These are phyloP conservation scores for Abrus precatorius DNA, from an alignment of 306 rosid genomes.

Conservation along the genomic window DNA sequence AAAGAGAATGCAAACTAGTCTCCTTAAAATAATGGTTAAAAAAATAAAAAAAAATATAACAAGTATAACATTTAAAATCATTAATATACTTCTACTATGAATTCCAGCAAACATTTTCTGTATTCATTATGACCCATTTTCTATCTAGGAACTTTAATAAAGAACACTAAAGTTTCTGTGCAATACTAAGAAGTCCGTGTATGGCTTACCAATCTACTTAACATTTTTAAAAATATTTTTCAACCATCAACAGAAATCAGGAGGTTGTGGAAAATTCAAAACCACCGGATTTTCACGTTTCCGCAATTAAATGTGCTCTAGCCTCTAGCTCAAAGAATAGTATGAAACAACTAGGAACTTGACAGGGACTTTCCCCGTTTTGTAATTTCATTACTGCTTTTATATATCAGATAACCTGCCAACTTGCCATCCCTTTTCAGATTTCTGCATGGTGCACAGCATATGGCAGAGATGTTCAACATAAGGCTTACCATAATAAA, in stretches of 20 bases:
- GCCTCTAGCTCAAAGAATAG: neutral
- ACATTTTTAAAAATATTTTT: neutral
- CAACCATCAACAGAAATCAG: neutral
- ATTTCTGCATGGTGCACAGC: neutral
- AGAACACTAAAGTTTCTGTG: neutral
- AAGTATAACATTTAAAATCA: no score
- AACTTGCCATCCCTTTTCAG: conserved; percentile 29
- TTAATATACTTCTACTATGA: no score
- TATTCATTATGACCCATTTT: no score
- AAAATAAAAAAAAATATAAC: neutral
- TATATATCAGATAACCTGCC: neutral
- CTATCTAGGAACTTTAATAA: neutral
- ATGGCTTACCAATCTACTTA: neutral
- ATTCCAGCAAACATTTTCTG: no score
- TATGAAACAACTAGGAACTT: neutral
- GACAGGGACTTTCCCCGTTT: neutral
- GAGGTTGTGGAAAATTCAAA: conserved; percentile 26
- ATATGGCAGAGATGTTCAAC: conserved; percentile 15
- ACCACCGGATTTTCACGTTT: neutral
- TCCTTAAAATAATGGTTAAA: no score
- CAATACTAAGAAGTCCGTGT: neutral
- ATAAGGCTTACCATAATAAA: neutral
- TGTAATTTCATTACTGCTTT: neutral
- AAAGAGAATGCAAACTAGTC: neutral
- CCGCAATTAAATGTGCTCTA: conserved; percentile 32